These are phyloP conservation scores for Pezicula radicicola DNA, from an alignment of 2,329 filamentous ascomycete species.

Conservation along the genomic window DNA sequence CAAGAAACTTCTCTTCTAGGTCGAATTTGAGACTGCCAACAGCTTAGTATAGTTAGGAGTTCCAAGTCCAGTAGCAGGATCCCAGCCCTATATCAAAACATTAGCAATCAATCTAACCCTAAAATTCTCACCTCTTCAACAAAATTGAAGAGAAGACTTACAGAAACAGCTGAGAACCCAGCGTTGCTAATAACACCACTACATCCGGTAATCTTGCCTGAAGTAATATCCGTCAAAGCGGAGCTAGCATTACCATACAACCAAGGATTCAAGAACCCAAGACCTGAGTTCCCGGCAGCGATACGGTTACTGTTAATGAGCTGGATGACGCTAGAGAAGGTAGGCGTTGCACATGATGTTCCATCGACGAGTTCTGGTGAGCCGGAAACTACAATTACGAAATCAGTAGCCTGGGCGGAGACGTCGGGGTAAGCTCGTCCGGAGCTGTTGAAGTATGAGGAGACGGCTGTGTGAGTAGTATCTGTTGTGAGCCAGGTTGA, in stretches of 20 bases:
- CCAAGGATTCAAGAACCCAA: constrained; percentile 44
- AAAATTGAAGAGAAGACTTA: constrained; percentile 4
- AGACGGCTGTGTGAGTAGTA: constrained; percentile 39
- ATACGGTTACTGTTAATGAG: constrained; percentile 62
- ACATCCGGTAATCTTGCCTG: constrained; percentile 36
- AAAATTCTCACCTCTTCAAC: too few species aligned
- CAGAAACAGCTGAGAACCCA: constrained; percentile 18
- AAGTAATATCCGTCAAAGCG: constrained; percentile 39
- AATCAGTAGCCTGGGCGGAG: constrained; percentile 55
- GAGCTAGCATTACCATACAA: constrained; percentile 32
- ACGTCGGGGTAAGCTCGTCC: constrained; percentile 52
- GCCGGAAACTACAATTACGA: constrained; percentile 36
- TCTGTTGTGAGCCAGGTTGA: constrained; percentile 42
- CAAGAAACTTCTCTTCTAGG: not conserved
- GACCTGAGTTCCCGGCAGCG: constrained; percentile 40
- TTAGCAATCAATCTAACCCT: not conserved
- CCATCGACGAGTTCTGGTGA: constrained; percentile 39
- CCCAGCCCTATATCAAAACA: constrained; percentile 21
- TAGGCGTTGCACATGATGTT: constrained; percentile 52
- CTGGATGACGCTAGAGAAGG: constrained; percentile 54
- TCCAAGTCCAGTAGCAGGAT: constrained; percentile 29
- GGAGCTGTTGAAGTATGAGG: constrained; percentile 41
- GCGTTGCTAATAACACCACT: constrained; percentile 16
- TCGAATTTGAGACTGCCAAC: not conserved
- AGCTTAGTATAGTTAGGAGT: constrained; percentile 15